Percentiles rank a stretch among this genome's conserved stretches.
Conservation (phyloP, 1,284 basidiomycete species). For the Marasmius oreades region DNA sequence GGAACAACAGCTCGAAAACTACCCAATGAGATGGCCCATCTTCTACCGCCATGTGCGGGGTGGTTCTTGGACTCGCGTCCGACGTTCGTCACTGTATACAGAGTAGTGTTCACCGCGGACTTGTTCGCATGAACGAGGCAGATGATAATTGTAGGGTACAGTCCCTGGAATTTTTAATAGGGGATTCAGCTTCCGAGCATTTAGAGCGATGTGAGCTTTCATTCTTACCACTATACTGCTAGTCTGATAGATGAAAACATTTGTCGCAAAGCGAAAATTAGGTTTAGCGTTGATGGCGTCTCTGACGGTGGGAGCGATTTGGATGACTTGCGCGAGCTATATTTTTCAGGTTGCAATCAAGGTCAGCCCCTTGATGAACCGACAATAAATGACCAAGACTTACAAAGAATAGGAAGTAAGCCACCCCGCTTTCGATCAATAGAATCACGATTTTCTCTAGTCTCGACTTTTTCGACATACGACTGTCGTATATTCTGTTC, state of each 20-base stretch:
- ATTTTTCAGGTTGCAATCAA: no score
- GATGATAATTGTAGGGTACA: constrained; percentile 9
- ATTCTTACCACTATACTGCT: not conserved
- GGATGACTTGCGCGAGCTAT: not conserved
- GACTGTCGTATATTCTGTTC: not conserved
- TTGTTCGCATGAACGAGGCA: not conserved
- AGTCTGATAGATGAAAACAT: constrained; percentile 3
- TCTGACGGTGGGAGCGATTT: not conserved
- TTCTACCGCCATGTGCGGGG: not conserved
- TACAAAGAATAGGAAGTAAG: constrained; percentile 12
- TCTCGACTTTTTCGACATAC: not conserved
- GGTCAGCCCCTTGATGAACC: no score
- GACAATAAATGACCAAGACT: not conserved
- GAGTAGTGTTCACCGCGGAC: not conserved
- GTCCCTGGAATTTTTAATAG: not conserved
- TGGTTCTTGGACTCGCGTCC: not conserved
- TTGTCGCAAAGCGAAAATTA: constrained; percentile 3
- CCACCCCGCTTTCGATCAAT: constrained; percentile 7
- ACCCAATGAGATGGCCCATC: not conserved
- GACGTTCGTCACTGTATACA: not conserved
- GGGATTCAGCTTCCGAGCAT: not conserved
- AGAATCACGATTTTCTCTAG: constrained; percentile 1
- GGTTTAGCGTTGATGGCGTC: not conserved
- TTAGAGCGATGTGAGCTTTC: no score
- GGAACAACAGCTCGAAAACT: not conserved